phyloP scores from a whole-genome alignment of 23 red algal species.

The Cyanidium caldarium region DNA sequence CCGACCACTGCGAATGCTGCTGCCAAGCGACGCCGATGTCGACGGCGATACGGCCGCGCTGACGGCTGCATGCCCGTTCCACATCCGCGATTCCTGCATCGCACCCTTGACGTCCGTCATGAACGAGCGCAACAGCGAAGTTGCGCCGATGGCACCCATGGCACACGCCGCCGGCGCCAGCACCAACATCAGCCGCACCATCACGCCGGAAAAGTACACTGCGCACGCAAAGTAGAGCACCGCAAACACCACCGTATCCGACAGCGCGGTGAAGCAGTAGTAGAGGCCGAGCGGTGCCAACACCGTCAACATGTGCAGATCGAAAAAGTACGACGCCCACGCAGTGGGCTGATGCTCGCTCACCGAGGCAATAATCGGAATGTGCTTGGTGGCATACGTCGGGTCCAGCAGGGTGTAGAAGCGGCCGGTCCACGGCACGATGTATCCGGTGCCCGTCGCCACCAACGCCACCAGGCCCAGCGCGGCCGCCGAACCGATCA shows the following conservation, averaged over 20 bases:
- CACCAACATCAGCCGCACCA: constrained; percentile 97
- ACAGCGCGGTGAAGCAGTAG: constrained; percentile 66
- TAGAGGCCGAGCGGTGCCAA: constrained; percentile 85
- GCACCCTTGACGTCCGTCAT: constrained; percentile 26
- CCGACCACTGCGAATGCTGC: background rate
- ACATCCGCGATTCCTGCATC: background rate
- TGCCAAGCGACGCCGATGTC: background rate
- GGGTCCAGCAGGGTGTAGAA: constrained; percentile 93
- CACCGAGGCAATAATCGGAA: constrained; percentile 96
- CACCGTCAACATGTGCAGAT: constrained; percentile 69
- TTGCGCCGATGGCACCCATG: constrained; percentile 66
- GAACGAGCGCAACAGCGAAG: constrained; percentile 32
- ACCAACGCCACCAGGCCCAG: constrained; percentile 18
- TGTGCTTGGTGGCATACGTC: constrained; percentile 86
- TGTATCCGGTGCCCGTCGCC: constrained; percentile 22
- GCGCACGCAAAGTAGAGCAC: constrained; percentile 79
- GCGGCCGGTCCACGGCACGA: constrained; percentile 67
- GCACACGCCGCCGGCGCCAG: constrained; percentile 80
- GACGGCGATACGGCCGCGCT: background rate
- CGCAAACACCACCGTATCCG: constrained; percentile 64
- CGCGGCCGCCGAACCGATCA: constrained; percentile 12
- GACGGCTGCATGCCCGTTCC: background rate
- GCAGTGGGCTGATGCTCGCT: constrained; percentile 96
- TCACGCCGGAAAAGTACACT: constrained; percentile 95
- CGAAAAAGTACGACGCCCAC: constrained; percentile 98